Conservation (phyloP, 1,284 basidiomycete genomes). For the Naganishia sp. region DNA sequence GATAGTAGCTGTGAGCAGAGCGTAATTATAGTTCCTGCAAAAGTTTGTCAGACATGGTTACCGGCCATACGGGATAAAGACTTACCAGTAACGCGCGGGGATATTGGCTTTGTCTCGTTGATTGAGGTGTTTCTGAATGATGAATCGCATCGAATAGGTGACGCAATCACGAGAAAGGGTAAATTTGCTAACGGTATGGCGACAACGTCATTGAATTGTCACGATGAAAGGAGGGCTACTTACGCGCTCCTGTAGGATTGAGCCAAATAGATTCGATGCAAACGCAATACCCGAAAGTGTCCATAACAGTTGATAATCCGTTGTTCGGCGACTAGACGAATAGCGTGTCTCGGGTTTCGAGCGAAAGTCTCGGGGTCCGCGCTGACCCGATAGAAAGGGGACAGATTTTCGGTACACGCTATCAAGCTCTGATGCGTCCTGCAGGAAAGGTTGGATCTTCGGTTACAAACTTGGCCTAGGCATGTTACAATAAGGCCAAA, state of each 20-base stretch:
- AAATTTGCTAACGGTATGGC: neutral
- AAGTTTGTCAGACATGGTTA: neutral
- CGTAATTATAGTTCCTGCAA: constrained; percentile 9
- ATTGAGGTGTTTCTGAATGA: constrained; percentile 16
- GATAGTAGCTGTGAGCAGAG: constrained; percentile 17
- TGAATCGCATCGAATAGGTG: constrained; percentile 8
- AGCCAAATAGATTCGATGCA: constrained; percentile 25
- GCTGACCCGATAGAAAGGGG: constrained; percentile 25
- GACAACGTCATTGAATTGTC: neutral
- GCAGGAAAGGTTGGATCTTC: neutral
- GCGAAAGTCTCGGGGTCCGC: constrained; percentile 14
- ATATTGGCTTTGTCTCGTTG: constrained; percentile 8
- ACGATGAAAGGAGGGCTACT: neutral
- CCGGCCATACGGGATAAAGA: neutral
- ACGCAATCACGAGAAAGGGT: constrained; percentile 13
- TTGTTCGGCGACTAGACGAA: constrained; percentile 16
- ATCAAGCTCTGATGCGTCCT: constrained; percentile 21
- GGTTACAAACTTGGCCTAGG: neutral
- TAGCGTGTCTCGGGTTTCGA: neutral
- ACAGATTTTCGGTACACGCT: constrained; percentile 1
- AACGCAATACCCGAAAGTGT: constrained; percentile 22
- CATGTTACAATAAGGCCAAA: no score
- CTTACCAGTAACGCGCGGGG: constrained; percentile 17
- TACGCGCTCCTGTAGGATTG: constrained; percentile 22
- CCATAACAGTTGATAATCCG: constrained; percentile 19